A percentile compares a stretch with the other conserved stretches of the same genome.
Conservation (phyloP, 2,329 filamentous ascomycete species). For the Akanthomyces uredinophilus region DNA sequence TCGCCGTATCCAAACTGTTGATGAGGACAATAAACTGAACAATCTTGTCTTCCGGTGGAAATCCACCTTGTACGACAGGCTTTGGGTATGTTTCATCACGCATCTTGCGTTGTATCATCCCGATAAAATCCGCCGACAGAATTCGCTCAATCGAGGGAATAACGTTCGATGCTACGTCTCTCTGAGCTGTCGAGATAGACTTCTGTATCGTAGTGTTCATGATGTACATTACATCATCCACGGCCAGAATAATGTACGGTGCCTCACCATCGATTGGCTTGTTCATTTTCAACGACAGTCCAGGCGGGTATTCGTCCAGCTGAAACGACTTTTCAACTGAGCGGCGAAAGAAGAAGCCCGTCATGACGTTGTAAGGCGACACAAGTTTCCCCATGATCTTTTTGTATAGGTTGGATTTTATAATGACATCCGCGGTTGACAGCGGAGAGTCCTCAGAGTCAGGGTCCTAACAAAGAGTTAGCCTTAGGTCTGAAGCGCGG, state of each 20-base stretch:
- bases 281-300: conserved; percentile 70
- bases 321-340: conserved; percentile 98
- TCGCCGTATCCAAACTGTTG: conserved; percentile 90
- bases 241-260: conserved; percentile 88
- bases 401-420: conserved; percentile 71
- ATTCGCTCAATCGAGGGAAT: conserved; percentile 75
- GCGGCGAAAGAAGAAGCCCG: conserved; percentile 91
- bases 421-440: conserved; percentile 66
- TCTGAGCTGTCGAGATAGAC: conserved; percentile 79
- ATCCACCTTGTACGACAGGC: conserved; percentile 67
- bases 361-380: conserved; percentile 83
- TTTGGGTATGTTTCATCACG: conserved; percentile 90
- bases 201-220: conserved; percentile 87
- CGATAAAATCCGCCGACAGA: conserved; percentile 83
- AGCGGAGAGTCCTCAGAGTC: conserved; percentile 52
- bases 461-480: conserved; percentile 39
- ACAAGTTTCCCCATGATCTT: conserved; percentile 73
- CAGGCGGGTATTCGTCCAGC: conserved; percentile 79
- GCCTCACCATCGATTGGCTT: conserved; percentile 69
- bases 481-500: neutral
- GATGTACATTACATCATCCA: conserved; percentile 99
- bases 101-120: conserved; percentile 98
- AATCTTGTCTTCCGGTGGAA: conserved; percentile 83
- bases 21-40: conserved; percentile 87
- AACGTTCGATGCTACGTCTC: conserved; percentile 69